Base-by-base conservation (phyloP, 208 protist species). In the Crithidia brevicula region DNA sequence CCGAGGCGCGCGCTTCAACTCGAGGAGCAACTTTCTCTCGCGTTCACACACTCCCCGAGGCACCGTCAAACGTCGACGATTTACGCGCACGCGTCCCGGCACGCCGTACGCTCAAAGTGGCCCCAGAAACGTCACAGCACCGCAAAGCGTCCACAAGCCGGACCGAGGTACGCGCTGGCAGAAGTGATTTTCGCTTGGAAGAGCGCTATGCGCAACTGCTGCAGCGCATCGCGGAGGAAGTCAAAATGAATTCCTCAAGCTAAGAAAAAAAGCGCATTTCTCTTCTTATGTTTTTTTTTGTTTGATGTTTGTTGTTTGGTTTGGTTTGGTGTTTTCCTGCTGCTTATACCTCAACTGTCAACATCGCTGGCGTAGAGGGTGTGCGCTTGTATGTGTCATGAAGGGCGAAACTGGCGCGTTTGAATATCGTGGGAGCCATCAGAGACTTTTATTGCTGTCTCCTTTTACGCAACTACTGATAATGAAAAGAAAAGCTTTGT, bases 161-260 rank as follows among this genome's bases (percentile, higher is more conserved):
- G 3, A 36, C 2, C 25, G 20, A 31, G 3, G 30, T 6, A 31
- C 2, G 8, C 31, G 52, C 5, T n/a, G 18, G 3, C 25, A 20
- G 28, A 5, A n/a, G 16, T 8, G 31, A 38, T 15, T 23, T 62
- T 6, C 25, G 38, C n/a, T 58, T 69, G 23, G 69, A 75, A 34
- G 40, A 51, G n/a, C 61, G 61, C 0, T 75, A 75, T 54, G 38
- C 38, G 4, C 43, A 30, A 16, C 51, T 75, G 60, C 23, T 75
- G n/a, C 16, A 11, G n/a, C 69, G 69, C 18, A 63, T 75, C 16
- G 31, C 4, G 4, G n/a, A 69, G n/a, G 69, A 57, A 51, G 23
- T 18, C 13, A 8, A 9, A 28, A 51, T 6, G 11, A 10, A 8
- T 51, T 18, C 23, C 9, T 51, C 7, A 28, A 28, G 18, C 46